Conservation (phyloP, 2,329 filamentous ascomycete species). For the Aspergillus novoparasiticus region DNA sequence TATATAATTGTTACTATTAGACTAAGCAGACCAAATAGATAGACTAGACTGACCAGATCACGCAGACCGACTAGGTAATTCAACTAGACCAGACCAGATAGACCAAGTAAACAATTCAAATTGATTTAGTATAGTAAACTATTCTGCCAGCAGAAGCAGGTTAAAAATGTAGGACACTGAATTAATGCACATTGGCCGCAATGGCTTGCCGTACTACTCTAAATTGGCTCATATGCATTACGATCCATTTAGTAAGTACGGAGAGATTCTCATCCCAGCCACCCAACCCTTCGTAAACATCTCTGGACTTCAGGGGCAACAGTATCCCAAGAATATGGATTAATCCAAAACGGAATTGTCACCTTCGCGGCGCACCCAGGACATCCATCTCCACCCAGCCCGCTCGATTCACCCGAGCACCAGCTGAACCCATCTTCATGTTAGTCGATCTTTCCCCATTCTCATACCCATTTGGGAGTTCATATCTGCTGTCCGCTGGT, state of each 20-base stretch:
- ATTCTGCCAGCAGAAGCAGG: too few species aligned
- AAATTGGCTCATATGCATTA: neutral
- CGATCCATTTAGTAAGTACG: neutral
- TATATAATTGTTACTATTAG: too few species aligned
- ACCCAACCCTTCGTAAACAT: neutral
- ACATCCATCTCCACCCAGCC: constrained; percentile 11
- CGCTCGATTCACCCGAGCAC: neutral
- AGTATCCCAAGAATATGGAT: neutral
- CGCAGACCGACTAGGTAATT: too few species aligned
- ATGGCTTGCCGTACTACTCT: neutral
- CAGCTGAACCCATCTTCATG: neutral
- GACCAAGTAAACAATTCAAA: too few species aligned
- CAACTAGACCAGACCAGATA: too few species aligned
- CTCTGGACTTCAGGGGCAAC: neutral
- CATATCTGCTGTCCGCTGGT: constrained; percentile 14
- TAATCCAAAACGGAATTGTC: neutral
- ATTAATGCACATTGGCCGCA: too few species aligned
- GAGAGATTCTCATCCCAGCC: neutral
- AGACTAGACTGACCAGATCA: too few species aligned
- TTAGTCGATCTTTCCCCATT: neutral
- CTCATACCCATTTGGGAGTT: neutral
- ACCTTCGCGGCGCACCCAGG: neutral
- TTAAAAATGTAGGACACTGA: too few species aligned
- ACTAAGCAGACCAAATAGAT: too few species aligned
- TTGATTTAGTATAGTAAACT: too few species aligned